These are phyloP conservation scores for Dillenia turbinata DNA, from an alignment of 164 flowering plant genomes.

Conservation along the genomic window DNA sequence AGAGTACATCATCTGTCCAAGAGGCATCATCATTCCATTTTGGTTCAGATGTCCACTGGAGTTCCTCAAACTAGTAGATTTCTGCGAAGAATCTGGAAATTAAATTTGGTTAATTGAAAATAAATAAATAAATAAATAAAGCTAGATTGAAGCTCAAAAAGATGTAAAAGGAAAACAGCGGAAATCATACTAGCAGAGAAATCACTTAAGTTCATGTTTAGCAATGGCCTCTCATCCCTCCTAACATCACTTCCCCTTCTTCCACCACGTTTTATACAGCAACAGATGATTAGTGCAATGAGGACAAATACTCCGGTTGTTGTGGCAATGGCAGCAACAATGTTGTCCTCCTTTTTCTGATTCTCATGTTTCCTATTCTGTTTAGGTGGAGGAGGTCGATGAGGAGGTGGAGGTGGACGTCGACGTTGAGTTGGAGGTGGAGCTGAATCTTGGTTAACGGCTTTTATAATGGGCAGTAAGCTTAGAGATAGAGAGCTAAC, in stretches of 20 bases:
- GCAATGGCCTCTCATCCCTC: slow-evolving; percentile 91
- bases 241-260: slow-evolving; percentile 26
- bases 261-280: slow-evolving; percentile 39
- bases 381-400: slow-evolving; percentile 19
- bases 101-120: background rate
- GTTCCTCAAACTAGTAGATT: slow-evolving; percentile 28
- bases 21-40: too few species aligned
- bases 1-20: too few species aligned
- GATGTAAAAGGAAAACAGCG: background rate
- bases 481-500: too few species aligned
- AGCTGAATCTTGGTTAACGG: background rate
- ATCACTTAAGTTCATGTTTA: slow-evolving; percentile 66
- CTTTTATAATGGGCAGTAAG: too few species aligned
- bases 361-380: slow-evolving; percentile 3
- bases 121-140: background rate
- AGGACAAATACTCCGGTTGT: slow-evolving; percentile 55
- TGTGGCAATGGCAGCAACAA: slow-evolving; percentile 63
- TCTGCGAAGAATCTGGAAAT: slow-evolving; percentile 60
- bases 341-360: slow-evolving; percentile 20
- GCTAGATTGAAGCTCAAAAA: background rate
- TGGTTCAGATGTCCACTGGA: slow-evolving; percentile 8
- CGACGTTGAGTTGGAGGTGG: slow-evolving; percentile 19
- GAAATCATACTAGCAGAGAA: slow-evolving; percentile 53
- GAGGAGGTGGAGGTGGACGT: slow-evolving; percentile 25
- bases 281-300: slow-evolving; percentile 39